A percentile compares a stretch with the other conserved stretches of the same genome.
Evolutionary conservation across 2,329 filamentous ascomycete species (phyloP).

Genomic region (Fusarium staphyleae): DNA sequence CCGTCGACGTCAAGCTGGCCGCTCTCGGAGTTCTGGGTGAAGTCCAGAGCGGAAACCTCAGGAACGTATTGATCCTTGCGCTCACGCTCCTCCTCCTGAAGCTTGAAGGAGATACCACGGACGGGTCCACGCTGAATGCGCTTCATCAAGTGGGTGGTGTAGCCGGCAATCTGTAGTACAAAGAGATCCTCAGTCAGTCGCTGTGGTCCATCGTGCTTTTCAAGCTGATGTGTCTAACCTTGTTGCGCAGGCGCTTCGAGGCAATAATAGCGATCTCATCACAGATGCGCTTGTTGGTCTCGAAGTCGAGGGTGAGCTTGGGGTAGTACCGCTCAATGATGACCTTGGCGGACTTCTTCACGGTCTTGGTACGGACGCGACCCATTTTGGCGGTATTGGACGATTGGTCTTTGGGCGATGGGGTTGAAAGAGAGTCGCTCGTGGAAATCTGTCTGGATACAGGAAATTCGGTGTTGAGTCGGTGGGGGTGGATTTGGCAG

Average conservation of each 20-base stretch:
- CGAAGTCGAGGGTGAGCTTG: slow-evolving; percentile 98
- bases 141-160: slow-evolving; percentile 99
- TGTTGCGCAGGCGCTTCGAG: slow-evolving; percentile 99
- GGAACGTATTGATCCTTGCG: slow-evolving; percentile 99
- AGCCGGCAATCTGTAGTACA: slow-evolving; percentile 81
- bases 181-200: slow-evolving; percentile 29
- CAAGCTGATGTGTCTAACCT: slow-evolving; percentile 64
- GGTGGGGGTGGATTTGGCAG: slow-evolving; percentile 17
- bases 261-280: slow-evolving; percentile 99
- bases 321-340: slow-evolving; percentile 99
- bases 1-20: slow-evolving; percentile 93
- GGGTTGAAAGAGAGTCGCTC: slow-evolving; percentile 43
- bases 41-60: slow-evolving; percentile 98
- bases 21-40: slow-evolving; percentile 90
- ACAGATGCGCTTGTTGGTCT: slow-evolving; percentile 99
- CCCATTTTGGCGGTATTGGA: slow-evolving; percentile 68
- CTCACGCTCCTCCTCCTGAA: slow-evolving; percentile 99
- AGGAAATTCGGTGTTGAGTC: slow-evolving; percentile 43
- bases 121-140: slow-evolving; percentile 99
- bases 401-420: slow-evolving; percentile 48
- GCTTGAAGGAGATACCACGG: slow-evolving; percentile 99
- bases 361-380: slow-evolving; percentile 75
- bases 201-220: slow-evolving; percentile 2
- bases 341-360: slow-evolving; percentile 91
- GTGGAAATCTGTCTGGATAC: slow-evolving; percentile 32